phyloP scores from a whole-genome alignment of 352 stramenopile species.

The Elongisporangium undulatum region DNA sequence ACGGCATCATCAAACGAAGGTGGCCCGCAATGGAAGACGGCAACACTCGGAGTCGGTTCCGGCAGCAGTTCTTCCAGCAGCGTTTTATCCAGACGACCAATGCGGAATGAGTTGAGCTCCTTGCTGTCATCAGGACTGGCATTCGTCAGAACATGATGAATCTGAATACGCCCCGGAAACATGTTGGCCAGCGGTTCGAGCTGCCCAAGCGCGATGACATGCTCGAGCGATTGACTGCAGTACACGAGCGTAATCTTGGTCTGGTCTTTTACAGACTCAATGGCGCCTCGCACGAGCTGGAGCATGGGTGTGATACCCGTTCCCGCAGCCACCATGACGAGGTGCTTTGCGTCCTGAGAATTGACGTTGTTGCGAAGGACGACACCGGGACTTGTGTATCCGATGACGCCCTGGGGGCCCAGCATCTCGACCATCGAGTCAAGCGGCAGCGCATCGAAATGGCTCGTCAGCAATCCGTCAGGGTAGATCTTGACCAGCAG shows the following conservation, averaged over 20 bases:
- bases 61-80: slow-evolving; percentile 50
- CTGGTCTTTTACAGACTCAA: slow-evolving; percentile 48
- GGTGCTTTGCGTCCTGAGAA: slow-evolving; percentile 43
- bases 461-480: slow-evolving; percentile 68
- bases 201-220: slow-evolving; percentile 69
- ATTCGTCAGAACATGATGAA: slow-evolving; percentile 63
- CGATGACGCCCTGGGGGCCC: slow-evolving; percentile 57
- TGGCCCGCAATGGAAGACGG: slow-evolving; percentile 69
- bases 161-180: slow-evolving; percentile 54
- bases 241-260: slow-evolving; percentile 75
- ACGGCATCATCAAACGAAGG: slow-evolving; percentile 71
- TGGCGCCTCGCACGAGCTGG: slow-evolving; percentile 62
- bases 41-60: slow-evolving; percentile 26
- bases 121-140: slow-evolving; percentile 31
- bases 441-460: slow-evolving; percentile 44
- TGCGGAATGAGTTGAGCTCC: slow-evolving; percentile 45
- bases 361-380: slow-evolving; percentile 41
- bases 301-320: slow-evolving; percentile 84
- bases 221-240: slow-evolving; percentile 59
- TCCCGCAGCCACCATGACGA: slow-evolving; percentile 72
- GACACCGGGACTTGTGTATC: slow-evolving; percentile 46
- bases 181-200: slow-evolving; percentile 78
- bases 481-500: slow-evolving; percentile 78
- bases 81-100: slow-evolving; percentile 42
- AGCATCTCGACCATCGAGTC: slow-evolving; percentile 73